Conservation (phyloP, 2,329 filamentous ascomycete species). For the Fusarium algeriense region DNA sequence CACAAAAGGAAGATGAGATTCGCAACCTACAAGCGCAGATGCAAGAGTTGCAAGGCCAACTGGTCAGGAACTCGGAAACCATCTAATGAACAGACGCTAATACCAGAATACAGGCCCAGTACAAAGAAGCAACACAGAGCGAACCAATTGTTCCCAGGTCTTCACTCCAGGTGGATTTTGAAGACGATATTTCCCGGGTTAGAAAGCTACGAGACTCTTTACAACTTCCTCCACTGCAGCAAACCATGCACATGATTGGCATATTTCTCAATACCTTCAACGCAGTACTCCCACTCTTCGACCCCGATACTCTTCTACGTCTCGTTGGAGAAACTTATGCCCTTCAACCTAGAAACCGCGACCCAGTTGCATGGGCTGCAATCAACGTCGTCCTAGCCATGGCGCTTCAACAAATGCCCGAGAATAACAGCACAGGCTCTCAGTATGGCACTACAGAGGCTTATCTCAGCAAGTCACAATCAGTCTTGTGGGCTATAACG, state of each 20-base stretch:
- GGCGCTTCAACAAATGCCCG: conserved; percentile 4
- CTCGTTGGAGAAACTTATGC: conserved; percentile 14
- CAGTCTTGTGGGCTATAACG: not conserved
- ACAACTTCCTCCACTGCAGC: not conserved
- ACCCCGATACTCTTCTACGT: not conserved
- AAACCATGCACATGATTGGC: conserved; percentile 16
- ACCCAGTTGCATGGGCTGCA: conserved; percentile 3
- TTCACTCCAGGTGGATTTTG: fast-evolving
- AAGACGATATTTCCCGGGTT: not conserved
- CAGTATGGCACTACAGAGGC: not conserved
- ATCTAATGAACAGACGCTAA: fast-evolving
- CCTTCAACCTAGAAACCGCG: not conserved
- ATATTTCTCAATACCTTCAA: conserved; percentile 4
- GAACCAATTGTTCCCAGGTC: fast-evolving
- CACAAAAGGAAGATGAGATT: not conserved
- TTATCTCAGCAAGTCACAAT: not conserved
- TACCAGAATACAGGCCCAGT: not conserved
- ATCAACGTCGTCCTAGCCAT: conserved; percentile 17
- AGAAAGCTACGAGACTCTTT: not conserved
- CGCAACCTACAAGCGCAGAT: not conserved
- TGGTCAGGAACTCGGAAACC: not conserved
- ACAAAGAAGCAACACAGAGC: not conserved
- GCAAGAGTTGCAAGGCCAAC: not conserved
- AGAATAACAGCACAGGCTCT: not conserved
- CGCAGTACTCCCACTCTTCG: not conserved